Base-by-base conservation (phyloP, 2,329 filamentous ascomycete species). In the Penicillium sp. region DNA sequence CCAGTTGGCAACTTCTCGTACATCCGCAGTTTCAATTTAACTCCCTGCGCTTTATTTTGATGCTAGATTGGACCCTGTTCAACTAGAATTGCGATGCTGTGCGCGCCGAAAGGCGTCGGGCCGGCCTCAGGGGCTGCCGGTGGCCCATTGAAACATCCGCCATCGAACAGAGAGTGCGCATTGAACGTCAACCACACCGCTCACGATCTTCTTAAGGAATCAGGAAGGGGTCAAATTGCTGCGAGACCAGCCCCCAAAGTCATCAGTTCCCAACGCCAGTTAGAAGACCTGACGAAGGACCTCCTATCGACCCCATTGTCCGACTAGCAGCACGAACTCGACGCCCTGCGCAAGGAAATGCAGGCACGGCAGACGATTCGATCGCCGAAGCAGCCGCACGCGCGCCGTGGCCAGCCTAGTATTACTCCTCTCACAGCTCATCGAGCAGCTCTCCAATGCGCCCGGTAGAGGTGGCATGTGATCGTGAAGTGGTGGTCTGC, bases 221-320 rank as follows among this genome's bases (percentile, higher is more conserved):
- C 26, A 0, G 25, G 42, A 25, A 45, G 25, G 42, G 11, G 19
- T 26, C 22, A 45, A 22, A 45, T 25, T 11, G 42, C 19, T 8
- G 16, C 40, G 8, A 45, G 22, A 26, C 42, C 22, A 45, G 3
- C 42, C 22, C 8, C 42, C 16, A 45, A 45, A 8, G 22, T 45
- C 42, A 11, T 45, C 22, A 45, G 14, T 19, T 45, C 25, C 42
- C 19, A 25, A 19, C 42, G 19, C 3, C 19, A 45, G 42, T 19
- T 45, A 7, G 42, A 45, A 26, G 42, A 45, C 19, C 42, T 45
- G 22, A 45, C 42, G 45, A 48, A 48, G 45, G 45, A 48, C 45
- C 43, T 48, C 45, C 25, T 48, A 25, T 48, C 26, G 26, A 19
- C 19, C 19, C 19, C 19, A 1, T 19, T 19, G 19, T 19, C 19